These are phyloP conservation scores for Cutaneotrichosporon cyanovorans DNA, from an alignment of 1,284 basidiomycete genomes.

Conservation along the genomic window DNA sequence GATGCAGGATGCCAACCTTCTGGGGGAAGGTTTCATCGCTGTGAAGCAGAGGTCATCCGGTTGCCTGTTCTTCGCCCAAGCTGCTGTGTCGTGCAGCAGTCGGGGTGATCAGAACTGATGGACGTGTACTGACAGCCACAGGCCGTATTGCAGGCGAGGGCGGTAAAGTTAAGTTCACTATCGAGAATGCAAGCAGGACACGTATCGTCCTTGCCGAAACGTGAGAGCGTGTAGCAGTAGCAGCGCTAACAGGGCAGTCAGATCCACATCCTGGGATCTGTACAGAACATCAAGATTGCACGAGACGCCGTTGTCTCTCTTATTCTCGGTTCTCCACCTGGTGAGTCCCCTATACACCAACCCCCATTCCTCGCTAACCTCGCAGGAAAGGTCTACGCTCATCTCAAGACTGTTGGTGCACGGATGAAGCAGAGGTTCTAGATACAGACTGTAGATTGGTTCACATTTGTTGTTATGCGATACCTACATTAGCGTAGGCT, in stretches of 20 bases:
- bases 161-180: constrained; percentile 96
- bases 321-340: constrained; percentile 90
- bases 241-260: constrained; percentile 35
- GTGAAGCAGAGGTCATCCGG: too few species aligned
- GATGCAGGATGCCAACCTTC: too few species aligned
- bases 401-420: constrained; percentile 80
- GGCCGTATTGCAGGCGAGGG: constrained; percentile 96
- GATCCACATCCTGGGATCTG: constrained; percentile 54
- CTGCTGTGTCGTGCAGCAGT: too few species aligned
- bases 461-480: constrained; percentile 17
- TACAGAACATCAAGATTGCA: constrained; percentile 87
- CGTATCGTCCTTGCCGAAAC: constrained; percentile 95
- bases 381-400: constrained; percentile 76
- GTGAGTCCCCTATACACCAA: constrained; percentile 45
- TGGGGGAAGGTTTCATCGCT: too few species aligned
- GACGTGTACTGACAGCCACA: constrained; percentile 35
- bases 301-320: constrained; percentile 91
- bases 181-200: constrained; percentile 92
- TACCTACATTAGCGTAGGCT: constrained; percentile 10
- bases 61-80: too few species aligned
- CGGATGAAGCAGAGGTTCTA: constrained; percentile 78
- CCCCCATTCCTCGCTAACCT: constrained; percentile 2
- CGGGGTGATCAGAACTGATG: too few species aligned
- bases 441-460: neutral
- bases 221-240: constrained; percentile 50